These are phyloP conservation scores for Pulveroboletus sp. DNA, from an alignment of 768 basidiomycete genomes.

Conservation along the genomic window DNA sequence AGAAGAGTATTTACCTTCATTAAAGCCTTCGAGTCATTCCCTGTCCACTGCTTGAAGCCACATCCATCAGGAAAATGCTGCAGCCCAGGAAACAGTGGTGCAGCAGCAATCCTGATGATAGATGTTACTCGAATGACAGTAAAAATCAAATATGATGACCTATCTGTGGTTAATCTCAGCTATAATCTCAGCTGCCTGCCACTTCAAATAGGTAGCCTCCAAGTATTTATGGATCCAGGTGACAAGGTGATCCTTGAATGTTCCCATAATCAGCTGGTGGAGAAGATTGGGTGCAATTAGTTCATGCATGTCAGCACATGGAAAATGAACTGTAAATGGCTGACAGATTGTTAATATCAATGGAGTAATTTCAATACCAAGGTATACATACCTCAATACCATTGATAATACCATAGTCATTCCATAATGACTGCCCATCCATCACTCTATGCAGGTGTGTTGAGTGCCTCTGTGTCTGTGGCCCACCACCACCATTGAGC, in stretches of 20 bases:
- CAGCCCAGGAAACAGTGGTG: too few species aligned
- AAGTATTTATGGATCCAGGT: background rate
- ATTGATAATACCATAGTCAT: background rate
- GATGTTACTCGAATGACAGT: too few species aligned
- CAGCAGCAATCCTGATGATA: background rate
- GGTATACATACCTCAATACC: background rate
- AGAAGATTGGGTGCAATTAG: background rate
- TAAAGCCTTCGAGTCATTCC: too few species aligned
- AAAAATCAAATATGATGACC: too few species aligned
- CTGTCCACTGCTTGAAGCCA: too few species aligned
- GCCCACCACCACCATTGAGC: background rate
- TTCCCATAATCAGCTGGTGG: background rate
- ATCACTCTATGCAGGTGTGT: too few species aligned
- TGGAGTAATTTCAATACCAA: too few species aligned
- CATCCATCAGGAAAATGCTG: too few species aligned
- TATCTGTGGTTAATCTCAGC: background rate
- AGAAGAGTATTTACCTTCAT: background rate
- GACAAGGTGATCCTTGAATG: background rate
- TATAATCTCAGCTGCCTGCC: background rate
- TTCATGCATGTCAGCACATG: background rate
- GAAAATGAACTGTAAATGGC: background rate
- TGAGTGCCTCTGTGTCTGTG: too few species aligned
- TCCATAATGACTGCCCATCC: too few species aligned
- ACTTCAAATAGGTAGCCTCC: background rate
- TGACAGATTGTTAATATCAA: background rate